Conservation (phyloP, 2,329 filamentous ascomycete genomes). For the Berkeleyomyces basicola region DNA sequence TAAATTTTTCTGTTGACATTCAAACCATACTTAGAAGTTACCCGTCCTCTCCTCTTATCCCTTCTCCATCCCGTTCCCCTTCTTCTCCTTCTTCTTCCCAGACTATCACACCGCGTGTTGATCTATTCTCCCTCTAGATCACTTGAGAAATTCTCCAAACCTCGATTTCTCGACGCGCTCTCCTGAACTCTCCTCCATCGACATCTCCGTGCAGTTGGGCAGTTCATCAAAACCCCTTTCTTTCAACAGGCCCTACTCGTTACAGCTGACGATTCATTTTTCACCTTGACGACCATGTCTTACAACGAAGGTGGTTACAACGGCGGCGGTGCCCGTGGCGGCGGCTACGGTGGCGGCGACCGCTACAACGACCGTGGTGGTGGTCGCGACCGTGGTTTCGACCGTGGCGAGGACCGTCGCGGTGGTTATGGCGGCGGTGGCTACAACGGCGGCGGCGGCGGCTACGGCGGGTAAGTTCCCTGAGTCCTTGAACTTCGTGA, state of each 20-base stretch:
- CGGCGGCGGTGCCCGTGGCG: slow-evolving; percentile 19
- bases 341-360: slow-evolving; percentile 20
- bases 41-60: slow-evolving; percentile 6
- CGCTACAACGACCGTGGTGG: slow-evolving; percentile 25
- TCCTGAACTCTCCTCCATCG: neutral
- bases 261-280: neutral
- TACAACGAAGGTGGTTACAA: slow-evolving; percentile 26
- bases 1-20: slow-evolving; percentile 6
- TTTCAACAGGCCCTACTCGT: neutral
- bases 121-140: neutral
- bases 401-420: slow-evolving; percentile 27
- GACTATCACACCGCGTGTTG: slow-evolving; percentile 5
- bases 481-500: neutral
- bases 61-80: neutral
- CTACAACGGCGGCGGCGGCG: slow-evolving; percentile 15
- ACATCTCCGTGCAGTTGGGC: neutral
- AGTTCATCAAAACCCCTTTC: too few relatives aligned
- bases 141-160: slow-evolving; percentile 2
- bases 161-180: slow-evolving; percentile 6
- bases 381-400: slow-evolving; percentile 21
- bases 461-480: slow-evolving; percentile 24
- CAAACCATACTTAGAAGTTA: slow-evolving; percentile 4
- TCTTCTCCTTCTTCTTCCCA: slow-evolving; percentile 2
- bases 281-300: slow-evolving; percentile 22
- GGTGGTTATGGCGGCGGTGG: slow-evolving; percentile 16